Base-by-base conservation (phyloP, 2,329 filamentous ascomycete species). In the Tolypocladium ophioglossoides region DNA sequence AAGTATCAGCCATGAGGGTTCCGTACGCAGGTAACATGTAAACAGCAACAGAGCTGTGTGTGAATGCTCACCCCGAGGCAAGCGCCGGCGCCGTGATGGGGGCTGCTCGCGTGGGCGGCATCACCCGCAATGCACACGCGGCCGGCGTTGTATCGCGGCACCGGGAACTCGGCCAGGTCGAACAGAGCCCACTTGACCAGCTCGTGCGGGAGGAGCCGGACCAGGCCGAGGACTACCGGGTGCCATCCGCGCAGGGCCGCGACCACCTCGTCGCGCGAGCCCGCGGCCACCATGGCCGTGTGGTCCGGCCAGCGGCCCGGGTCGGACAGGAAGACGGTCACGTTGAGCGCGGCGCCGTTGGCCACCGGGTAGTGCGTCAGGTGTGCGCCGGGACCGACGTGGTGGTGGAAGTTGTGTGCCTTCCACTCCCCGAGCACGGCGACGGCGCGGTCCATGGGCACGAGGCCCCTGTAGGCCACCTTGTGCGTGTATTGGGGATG, bases 41-140 rank as follows among this genome's bases (percentile, higher is more conserved):
- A 5, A 2, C 4, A 14, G 32, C 14, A 34, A 14, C 32, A 5
- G 32, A 34, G 5, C 32, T 12, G 11, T 14, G 32, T n/a, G n/a
- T n/a, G n/a, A 34, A 34, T 46, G n/a, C 27, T 48, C n/a, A 50
- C 47, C 1, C 77, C 79, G 61, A 83, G 74, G 1, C 78, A 79
- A 0, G 78, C 76, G 2, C 82, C 82, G 1, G 81, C 75, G 0
- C 81, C 82, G 44, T 82, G 78, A 41, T 81, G 77, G 0, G 83
- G 83, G 0, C 80, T 78, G 41, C 78, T 78, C 0, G 82, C 81
- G 62, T 86, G 83, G 0, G 83, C 83, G 0, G 83, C 81, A 61
- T 86, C 83, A 14, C 83, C 83, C 0, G 82, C 65, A 2, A 85
- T 70, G 38, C 72, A 75, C 30, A 78, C 61, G 0, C 73, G 68